phyloP scores from a whole-genome alignment of 1,284 basidiomycete species.

The Fomitiporia mediterranea region DNA sequence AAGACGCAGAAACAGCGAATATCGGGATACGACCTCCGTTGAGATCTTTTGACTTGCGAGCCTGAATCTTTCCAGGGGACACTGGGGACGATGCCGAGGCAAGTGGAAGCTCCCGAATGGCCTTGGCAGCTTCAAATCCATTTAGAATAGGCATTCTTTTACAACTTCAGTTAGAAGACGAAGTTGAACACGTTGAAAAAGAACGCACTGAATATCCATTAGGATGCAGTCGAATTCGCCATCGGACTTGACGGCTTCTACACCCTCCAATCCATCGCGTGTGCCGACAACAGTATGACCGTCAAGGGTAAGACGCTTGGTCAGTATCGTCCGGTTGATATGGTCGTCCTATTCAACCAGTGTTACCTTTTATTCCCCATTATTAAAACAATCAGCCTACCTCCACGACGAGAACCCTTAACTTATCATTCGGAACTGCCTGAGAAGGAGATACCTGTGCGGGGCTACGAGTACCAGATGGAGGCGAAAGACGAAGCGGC shows the following conservation, averaged over 20 bases:
- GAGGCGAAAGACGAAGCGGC: background rate
- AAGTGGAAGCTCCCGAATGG: constrained; percentile 62
- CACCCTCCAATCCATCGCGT: constrained; percentile 75
- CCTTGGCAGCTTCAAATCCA: constrained; percentile 67
- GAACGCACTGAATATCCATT: constrained; percentile 79
- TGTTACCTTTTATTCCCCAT: background rate
- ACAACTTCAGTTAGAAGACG: background rate
- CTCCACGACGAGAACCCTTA: constrained; percentile 72
- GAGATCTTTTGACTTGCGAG: constrained; percentile 42
- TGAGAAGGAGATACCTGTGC: background rate
- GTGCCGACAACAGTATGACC: constrained; percentile 66
- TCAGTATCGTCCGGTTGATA: constrained; percentile 72
- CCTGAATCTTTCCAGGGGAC: constrained; percentile 18
- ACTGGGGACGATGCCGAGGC: constrained; percentile 17
- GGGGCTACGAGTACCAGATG: background rate
- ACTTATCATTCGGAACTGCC: constrained; percentile 24
- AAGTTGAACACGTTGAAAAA: background rate
- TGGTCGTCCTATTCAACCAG: constrained; percentile 54
- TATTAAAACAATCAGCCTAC: constrained; percentile 35
- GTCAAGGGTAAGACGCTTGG: constrained; percentile 63
- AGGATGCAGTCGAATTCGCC: constrained; percentile 69
- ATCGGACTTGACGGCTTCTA: constrained; percentile 58
- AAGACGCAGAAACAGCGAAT: constrained; percentile 79
- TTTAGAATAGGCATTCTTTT: constrained; percentile 79
- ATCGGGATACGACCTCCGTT: constrained; percentile 72